phyloP scores from a whole-genome alignment of 176 grass and related monocot genomes.

The Rhynchospora tenuis region DNA sequence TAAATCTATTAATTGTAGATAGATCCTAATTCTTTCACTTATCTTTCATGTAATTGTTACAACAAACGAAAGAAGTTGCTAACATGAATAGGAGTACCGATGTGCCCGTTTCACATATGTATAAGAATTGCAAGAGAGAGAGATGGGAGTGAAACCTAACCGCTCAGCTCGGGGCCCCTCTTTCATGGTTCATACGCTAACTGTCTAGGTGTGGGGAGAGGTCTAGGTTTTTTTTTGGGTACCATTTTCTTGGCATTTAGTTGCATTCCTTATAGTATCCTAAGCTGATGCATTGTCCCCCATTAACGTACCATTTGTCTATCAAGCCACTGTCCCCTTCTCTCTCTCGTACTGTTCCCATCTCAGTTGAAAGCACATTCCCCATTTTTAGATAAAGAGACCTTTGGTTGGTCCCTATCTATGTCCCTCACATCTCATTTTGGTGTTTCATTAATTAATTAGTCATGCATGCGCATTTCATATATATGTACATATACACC shows the following conservation, averaged over 20 bases:
- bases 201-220: not conserved
- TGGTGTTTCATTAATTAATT: not conserved
- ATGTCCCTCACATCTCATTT: not conserved
- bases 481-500: not conserved
- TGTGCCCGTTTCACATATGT: not conserved
- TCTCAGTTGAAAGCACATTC: slow-evolving; percentile 15
- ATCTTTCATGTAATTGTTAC: not conserved
- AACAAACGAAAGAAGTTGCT: not conserved
- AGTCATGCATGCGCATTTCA: not conserved
- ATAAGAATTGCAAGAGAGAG: not conserved
- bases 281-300: slow-evolving; percentile 36
- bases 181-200: slow-evolving; percentile 11
- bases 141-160: not conserved
- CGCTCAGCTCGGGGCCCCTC: not conserved
- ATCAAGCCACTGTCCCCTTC: slow-evolving; percentile 11
- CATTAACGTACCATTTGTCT: slow-evolving; percentile 24
- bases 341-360: slow-evolving; percentile 6
- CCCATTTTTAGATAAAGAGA: slow-evolving; percentile 8
- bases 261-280: slow-evolving; percentile 32
- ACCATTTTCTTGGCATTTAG: slow-evolving; percentile 27
- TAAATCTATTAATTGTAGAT: not conserved
- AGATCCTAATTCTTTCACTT: not conserved
- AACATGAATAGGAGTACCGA: not conserved
- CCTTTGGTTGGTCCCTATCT: slow-evolving; percentile 3
- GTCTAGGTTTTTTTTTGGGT: slow-evolving; percentile 9